Conservation (phyloP, 306 rosid genomes). For the Medicago ruthenica region DNA sequence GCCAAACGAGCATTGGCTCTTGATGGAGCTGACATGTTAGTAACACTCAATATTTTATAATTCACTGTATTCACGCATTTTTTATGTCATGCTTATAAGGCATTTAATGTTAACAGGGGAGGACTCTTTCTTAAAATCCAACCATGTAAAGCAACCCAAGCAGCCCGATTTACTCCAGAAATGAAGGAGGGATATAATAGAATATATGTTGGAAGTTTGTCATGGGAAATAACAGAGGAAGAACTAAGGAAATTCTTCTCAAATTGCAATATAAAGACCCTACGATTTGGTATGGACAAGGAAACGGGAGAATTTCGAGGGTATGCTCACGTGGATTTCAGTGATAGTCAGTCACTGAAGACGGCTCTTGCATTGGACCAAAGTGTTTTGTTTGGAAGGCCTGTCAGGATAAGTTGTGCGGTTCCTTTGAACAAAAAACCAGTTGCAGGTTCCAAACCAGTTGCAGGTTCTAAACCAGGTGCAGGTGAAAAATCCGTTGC, state of each 20-base stretch:
- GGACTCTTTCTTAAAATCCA: slow-evolving; percentile 82
- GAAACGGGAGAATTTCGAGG: slow-evolving; percentile 87
- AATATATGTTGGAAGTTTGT: slow-evolving; percentile 84
- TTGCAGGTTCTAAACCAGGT: not conserved
- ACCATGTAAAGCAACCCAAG: slow-evolving; percentile 64
- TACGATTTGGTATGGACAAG: slow-evolving; percentile 81
- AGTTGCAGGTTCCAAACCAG: slow-evolving; percentile 11
- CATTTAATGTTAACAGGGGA: slow-evolving; percentile 70
- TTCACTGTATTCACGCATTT: slow-evolving; percentile 27
- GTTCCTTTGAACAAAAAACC: slow-evolving; percentile 71
- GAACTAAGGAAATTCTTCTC: slow-evolving; percentile 69
- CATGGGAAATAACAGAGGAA: slow-evolving; percentile 89
- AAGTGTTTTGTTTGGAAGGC: slow-evolving; percentile 64
- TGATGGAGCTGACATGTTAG: slow-evolving; percentile 97
- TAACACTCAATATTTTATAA: slow-evolving; percentile 35
- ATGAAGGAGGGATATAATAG: slow-evolving; percentile 84
- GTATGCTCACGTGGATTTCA: slow-evolving; percentile 82
- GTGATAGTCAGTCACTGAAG: slow-evolving; percentile 64
- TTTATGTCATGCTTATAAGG: slow-evolving; percentile 35
- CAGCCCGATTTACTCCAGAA: slow-evolving; percentile 74
- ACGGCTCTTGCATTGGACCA: slow-evolving; percentile 79
- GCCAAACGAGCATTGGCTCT: slow-evolving; percentile 89
- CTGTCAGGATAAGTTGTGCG: slow-evolving; percentile 80
- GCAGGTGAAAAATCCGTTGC: not conserved
- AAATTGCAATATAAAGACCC: slow-evolving; percentile 61